These are phyloP conservation scores for Capsaspora owczarzaki DNA, from an alignment of 78 protist species.

Conservation along the genomic window DNA sequence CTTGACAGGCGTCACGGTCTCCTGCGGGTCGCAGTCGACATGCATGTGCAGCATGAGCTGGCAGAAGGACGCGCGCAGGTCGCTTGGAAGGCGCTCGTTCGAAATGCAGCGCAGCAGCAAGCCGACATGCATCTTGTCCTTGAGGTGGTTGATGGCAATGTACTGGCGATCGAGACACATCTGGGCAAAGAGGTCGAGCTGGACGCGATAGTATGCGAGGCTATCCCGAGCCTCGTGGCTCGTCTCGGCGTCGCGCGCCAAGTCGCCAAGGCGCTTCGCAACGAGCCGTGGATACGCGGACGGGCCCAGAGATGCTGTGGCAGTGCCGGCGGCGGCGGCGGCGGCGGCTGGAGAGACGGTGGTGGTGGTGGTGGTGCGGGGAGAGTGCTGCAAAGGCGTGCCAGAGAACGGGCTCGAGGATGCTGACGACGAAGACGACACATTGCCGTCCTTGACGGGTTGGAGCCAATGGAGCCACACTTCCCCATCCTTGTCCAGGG, in stretches of 20 bases:
- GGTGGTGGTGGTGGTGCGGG: not conserved
- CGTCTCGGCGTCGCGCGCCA: not conserved
- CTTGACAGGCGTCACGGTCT: constrained; percentile 11
- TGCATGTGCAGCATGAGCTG: constrained; percentile 9
- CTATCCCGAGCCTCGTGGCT: not conserved
- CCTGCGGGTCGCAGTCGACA: constrained; percentile 25
- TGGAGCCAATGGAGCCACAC: no score
- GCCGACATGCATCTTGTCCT: not conserved
- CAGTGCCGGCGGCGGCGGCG: no score
- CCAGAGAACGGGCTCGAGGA: not conserved
- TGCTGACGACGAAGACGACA: not conserved
- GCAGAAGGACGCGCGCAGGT: constrained; percentile 22
- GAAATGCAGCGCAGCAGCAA: not conserved
- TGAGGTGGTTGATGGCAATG: constrained; percentile 14
- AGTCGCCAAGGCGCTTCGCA: not conserved
- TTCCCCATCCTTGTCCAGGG: no score
- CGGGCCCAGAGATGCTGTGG: no score
- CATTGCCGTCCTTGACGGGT: not conserved
- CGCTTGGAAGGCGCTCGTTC: not conserved
- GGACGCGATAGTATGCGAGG: constrained; percentile 7
- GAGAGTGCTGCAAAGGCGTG: not conserved
- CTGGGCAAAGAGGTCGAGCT: constrained; percentile 23
- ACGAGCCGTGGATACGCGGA: no score
- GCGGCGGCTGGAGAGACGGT: not conserved
- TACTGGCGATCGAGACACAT: constrained; percentile 32